Evolutionary conservation across 768 basidiomycete genomes (phyloP), one percentile per base, ranked within the genome.

Genomic region (Boletus rufocinnamomeus): DNA sequence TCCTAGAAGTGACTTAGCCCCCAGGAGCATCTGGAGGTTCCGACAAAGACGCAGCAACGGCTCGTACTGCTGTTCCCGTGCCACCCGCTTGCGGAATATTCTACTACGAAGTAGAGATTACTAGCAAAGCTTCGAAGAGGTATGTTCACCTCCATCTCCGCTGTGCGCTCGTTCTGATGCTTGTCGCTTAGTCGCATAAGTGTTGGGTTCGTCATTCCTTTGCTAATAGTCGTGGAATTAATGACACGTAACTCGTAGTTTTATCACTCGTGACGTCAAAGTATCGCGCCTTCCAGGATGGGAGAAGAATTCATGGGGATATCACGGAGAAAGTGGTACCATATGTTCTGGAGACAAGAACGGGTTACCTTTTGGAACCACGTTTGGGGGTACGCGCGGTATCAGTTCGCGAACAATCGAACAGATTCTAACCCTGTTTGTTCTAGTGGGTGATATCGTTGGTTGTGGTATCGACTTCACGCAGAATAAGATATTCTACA

Each of bases 381-480:
- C 82, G 0, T 98, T 89, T 70, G 87, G 90, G 66, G 86, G 93
- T 94, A 71, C 69, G 86, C 77, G 28, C 6, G 16, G 21, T 40
- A 35, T 51, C 59, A 46, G 34, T 45, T 41, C 28, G n/a, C 46
- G 21, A 41, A 23, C 7, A 43, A 16, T 37, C 2, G 19, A 58
- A 30, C 25, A 45, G 27, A 43, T 4, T 45, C 23, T 54, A 54
- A 63, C 54, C 54, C 35, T 48, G 52, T 61, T 50, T 57, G 10
- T 21, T 46, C 48, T 58, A 95, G 94, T 86, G 45, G 90, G 89
- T 9, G 96, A 99, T 70, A 75, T 88, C 27, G 82, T 99, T 58
- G 96, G 96, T 13, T 96, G 94, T 67, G 96, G 96, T 1, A 81
- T 98, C 58, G 93, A 98, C 73, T 97, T 94, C 68, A 87, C 86